These are phyloP conservation scores for Colletotrichum paranaense DNA, from an alignment of 2,329 filamentous ascomycete species.

Conservation along the genomic window DNA sequence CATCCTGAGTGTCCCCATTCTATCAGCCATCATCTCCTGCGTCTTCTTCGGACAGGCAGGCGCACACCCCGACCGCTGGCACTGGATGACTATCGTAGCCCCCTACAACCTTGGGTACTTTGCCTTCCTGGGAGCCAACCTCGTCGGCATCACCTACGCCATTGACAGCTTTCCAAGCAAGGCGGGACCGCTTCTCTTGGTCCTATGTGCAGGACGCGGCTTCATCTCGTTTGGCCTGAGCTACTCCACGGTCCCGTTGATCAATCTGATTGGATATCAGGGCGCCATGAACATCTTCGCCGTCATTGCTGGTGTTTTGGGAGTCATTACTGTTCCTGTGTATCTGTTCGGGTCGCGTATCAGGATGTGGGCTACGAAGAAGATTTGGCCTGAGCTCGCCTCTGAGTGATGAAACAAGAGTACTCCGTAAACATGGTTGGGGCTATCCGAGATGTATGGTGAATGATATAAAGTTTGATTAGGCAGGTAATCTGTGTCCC, in stretches of 20 bases:
- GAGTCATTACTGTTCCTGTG: neutral
- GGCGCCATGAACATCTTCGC: conserved; percentile 40
- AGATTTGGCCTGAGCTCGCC: conserved; percentile 12
- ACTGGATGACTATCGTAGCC: conserved; percentile 37
- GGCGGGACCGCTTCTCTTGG: conserved; percentile 40
- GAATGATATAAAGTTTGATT: no score
- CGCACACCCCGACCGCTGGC: conserved; percentile 42
- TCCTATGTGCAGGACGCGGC: conserved; percentile 41
- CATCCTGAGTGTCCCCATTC: conserved; percentile 48
- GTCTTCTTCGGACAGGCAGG: conserved; percentile 52
- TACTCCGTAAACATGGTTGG: neutral
- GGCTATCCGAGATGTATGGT: neutral
- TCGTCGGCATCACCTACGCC: conserved; percentile 42
- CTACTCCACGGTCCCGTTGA: conserved; percentile 39
- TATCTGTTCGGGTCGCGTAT: neutral
- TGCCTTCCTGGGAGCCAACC: conserved; percentile 41
- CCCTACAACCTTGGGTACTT: conserved; percentile 39
- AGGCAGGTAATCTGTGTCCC: no score
- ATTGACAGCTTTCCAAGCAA: conserved; percentile 43
- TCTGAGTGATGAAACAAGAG: neutral
- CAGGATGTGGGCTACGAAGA: conserved; percentile 16
- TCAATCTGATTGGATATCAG: conserved; percentile 36
- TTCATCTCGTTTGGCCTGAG: conserved; percentile 42
- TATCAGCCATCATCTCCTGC: conserved; percentile 48
- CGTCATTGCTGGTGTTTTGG: conserved; percentile 36